Conservation (phyloP, 352 stramenopile species). For the Saprolegnia diclina region DNA sequence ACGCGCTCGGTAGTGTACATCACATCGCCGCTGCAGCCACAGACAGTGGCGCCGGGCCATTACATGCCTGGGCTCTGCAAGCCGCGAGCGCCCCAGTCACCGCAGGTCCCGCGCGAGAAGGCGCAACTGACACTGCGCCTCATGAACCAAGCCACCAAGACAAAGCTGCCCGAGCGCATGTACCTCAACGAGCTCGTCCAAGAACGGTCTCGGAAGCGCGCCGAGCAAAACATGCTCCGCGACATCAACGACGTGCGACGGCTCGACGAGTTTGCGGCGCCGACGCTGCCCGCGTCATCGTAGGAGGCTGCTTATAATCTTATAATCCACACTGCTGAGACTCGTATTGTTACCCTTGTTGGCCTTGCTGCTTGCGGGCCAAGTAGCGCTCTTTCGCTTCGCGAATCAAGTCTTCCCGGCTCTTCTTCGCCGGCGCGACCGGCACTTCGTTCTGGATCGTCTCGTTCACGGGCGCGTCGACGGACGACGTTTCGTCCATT, state of each 20-base stretch:
- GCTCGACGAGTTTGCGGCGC: constrained; percentile 6
- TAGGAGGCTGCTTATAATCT: not conserved
- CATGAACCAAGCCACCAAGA: constrained; percentile 22
- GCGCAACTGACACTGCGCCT: constrained; percentile 14
- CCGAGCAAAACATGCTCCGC: not conserved
- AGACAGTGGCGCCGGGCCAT: constrained; percentile 1
- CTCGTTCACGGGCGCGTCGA: constrained; percentile 17
- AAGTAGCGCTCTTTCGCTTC: constrained; percentile 78
- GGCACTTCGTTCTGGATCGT: constrained; percentile 28
- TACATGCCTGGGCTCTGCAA: constrained; percentile 15
- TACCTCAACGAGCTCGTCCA: constrained; percentile 4
- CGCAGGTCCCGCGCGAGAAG: not conserved
- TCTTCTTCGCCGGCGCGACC: constrained; percentile 30
- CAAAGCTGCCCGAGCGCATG: constrained; percentile 20
- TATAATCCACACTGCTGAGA: not conserved
- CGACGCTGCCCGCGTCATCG: not conserved
- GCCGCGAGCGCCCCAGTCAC: not conserved
- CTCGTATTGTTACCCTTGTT: not conserved
- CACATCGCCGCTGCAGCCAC: not conserved
- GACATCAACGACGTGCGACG: constrained; percentile 17
- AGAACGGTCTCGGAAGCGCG: constrained; percentile 14
- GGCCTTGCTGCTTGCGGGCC: constrained; percentile 66
- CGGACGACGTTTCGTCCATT: constrained; percentile 20
- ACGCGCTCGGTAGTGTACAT: not conserved
- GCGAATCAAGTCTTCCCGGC: constrained; percentile 70